A percentile compares a stretch with the other conserved stretches of the same genome.
These are phyloP conservation scores for Glycyrrhiza uralensis DNA, from an alignment of 306 rosid genomes.

Conservation along the genomic window DNA sequence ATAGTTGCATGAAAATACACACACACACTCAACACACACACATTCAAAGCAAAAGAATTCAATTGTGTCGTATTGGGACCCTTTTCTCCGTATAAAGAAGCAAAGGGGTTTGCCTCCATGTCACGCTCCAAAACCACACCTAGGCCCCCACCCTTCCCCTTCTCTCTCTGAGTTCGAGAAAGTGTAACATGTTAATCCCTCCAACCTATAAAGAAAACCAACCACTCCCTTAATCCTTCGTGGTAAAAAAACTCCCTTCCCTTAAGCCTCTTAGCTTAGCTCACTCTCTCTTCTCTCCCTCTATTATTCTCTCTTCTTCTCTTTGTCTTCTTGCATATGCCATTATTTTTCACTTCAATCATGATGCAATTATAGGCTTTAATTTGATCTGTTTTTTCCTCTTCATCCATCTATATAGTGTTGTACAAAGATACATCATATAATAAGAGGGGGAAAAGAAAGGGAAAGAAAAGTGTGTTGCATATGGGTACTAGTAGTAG, in stretches of 20 bases:
- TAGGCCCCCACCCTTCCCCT: slow-evolving; percentile 34
- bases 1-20: slow-evolving; percentile 73
- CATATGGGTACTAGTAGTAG: slow-evolving; percentile 32
- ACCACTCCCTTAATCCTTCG: slow-evolving; percentile 40
- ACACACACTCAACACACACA: slow-evolving; percentile 36
- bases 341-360: slow-evolving; percentile 38
- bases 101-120: slow-evolving; percentile 56
- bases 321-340: slow-evolving; percentile 3
- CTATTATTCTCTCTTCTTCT: not conserved
- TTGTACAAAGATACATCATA: slow-evolving; percentile 6
- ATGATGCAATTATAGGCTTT: slow-evolving; percentile 39
- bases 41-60: slow-evolving; percentile 58
- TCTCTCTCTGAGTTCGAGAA: slow-evolving; percentile 49
- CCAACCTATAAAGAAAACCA: slow-evolving; percentile 85
- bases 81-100: slow-evolving; percentile 81
- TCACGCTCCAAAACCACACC: slow-evolving; percentile 67
- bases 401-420: not conserved
- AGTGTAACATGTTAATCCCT: slow-evolving; percentile 67
- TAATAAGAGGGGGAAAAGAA: not conserved
- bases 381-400: not conserved
- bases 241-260: slow-evolving; percentile 20
- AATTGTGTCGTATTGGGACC: slow-evolving; percentile 49
- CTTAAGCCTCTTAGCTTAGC: not conserved
- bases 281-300: slow-evolving; percentile 10
- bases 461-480: slow-evolving; percentile 9